Evolutionary conservation across 2,329 filamentous ascomycete genomes (phyloP).

Genomic region (Akanthomyces muscarius): DNA sequence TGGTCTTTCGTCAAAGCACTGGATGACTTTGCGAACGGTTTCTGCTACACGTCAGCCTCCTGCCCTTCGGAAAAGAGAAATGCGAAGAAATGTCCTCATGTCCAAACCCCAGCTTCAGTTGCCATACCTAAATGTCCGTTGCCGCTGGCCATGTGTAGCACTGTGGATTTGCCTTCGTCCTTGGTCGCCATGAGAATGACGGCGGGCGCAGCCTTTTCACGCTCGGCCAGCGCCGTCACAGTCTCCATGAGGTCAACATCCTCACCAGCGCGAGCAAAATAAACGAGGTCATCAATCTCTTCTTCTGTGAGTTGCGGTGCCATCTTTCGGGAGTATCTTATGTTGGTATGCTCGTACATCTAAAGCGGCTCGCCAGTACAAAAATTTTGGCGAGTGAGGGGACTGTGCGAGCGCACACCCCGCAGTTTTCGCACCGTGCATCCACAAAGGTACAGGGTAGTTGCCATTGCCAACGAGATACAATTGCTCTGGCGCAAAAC

Average conservation of each 20-base stretch:
- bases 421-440: constrained; percentile 35
- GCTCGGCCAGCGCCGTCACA: constrained; percentile 56
- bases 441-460: constrained; percentile 24
- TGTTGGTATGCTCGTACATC: constrained; percentile 1
- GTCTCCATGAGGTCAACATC: constrained; percentile 59
- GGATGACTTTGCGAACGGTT: constrained; percentile 41
- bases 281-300: constrained; percentile 86
- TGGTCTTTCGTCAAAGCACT: constrained; percentile 38
- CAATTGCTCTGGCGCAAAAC: not conserved
- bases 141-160: constrained; percentile 86
- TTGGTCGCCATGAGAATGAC: constrained; percentile 66
- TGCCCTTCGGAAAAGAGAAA: not conserved
- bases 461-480: no score
- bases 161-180: constrained; percentile 74
- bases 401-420: constrained; percentile 34
- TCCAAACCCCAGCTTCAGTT: accelerated
- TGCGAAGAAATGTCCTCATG: not conserved
- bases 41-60: constrained; percentile 31
- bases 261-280: constrained; percentile 77
- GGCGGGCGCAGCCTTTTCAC: constrained; percentile 56
- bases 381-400: constrained; percentile 35
- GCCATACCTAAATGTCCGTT: constrained; percentile 76
- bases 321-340: constrained; percentile 30
- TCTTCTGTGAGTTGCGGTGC: constrained; percentile 64
- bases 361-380: constrained; percentile 16